Evolutionary conservation across 2,329 filamentous ascomycete species (phyloP).

Genomic region (Aureobasidium subglaciale): DNA sequence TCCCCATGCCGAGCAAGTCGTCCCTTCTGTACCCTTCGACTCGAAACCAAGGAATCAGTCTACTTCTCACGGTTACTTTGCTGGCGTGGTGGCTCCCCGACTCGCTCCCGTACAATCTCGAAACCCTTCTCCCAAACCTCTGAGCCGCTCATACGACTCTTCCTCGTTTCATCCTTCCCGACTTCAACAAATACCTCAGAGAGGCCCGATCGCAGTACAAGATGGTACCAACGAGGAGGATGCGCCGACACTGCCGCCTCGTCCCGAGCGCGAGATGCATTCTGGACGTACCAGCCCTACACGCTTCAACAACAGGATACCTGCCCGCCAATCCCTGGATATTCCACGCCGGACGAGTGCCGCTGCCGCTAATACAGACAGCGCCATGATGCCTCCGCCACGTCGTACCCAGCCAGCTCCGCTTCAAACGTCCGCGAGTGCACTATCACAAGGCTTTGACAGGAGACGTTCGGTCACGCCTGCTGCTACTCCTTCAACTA

Average conservation of each 20-base stretch:
- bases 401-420: slow-evolving; percentile 9
- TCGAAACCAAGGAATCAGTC: slow-evolving; percentile 6
- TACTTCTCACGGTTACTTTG: slow-evolving; percentile 14
- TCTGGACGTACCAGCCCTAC: slow-evolving; percentile 26
- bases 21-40: background rate
- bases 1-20: slow-evolving; percentile 21
- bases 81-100: background rate
- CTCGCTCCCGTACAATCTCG: background rate
- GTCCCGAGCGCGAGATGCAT: slow-evolving; percentile 26
- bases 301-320: slow-evolving; percentile 13
- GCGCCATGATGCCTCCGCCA: slow-evolving; percentile 5
- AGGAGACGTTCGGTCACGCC: slow-evolving; percentile 15
- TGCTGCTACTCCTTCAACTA: slow-evolving; percentile 3
- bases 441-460: slow-evolving; percentile 25
- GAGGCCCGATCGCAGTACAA: background rate
- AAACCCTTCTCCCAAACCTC: slow-evolving; percentile 5
- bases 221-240: slow-evolving; percentile 19
- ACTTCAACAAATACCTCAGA: background rate
- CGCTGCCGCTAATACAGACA: background rate
- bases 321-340: slow-evolving; percentile 16
- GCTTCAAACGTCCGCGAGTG: slow-evolving; percentile 20
- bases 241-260: slow-evolving; percentile 25
- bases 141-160: slow-evolving; percentile 7
- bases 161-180: background rate
- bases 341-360: slow-evolving; percentile 4